These are phyloP conservation scores for Pythium pyrilobum DNA, from an alignment of 352 stramenopile species.

Conservation along the genomic window DNA sequence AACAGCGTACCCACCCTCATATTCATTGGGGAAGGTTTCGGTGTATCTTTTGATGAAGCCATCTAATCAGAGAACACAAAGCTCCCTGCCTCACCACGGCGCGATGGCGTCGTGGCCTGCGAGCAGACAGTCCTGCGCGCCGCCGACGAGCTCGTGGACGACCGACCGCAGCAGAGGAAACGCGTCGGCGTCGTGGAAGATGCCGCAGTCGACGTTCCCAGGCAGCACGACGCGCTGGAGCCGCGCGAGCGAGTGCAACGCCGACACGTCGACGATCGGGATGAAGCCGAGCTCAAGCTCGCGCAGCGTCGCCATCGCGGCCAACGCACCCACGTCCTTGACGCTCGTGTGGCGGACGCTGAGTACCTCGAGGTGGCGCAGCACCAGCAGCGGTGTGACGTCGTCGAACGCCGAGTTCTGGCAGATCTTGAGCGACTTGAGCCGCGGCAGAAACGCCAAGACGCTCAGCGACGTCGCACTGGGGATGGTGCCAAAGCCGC, in stretches of 20 bases:
- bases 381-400: background rate
- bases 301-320: background rate
- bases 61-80: background rate
- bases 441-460: background rate
- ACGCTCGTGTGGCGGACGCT: slow-evolving; percentile 6
- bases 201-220: background rate
- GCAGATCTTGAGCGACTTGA: slow-evolving; percentile 4
- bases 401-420: slow-evolving; percentile 8
- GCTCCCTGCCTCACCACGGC: background rate
- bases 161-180: slow-evolving; percentile 6
- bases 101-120: background rate
- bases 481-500: slow-evolving; percentile 1
- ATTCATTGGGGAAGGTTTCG: background rate
- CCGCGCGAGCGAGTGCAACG: background rate
- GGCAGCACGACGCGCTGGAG: slow-evolving; percentile 3
- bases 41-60: background rate
- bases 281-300: slow-evolving; percentile 6
- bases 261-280: background rate
- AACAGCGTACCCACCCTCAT: too few species aligned
- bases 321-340: background rate
- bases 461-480: background rate
- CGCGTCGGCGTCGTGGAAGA: slow-evolving; percentile 6
- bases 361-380: background rate
- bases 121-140: background rate
- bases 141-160: background rate